Base-by-base conservation (phyloP, 306 rosid genomes). In the Quercus wislizeni region DNA sequence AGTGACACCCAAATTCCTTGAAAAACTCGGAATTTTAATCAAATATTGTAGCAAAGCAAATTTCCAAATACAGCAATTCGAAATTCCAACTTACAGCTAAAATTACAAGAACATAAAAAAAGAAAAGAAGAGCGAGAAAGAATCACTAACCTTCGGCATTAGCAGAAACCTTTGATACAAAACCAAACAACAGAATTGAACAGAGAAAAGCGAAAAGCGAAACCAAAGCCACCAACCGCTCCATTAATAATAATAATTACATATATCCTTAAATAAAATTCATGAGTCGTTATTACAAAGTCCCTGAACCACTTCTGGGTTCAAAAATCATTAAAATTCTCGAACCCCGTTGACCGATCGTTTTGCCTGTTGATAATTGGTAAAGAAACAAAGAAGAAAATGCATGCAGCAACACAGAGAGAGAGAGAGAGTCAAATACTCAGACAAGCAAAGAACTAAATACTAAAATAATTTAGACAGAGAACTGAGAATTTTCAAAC, bases 141-240 rank as follows among this genome's bases (percentile, higher is more conserved):
- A 1, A 81, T 78, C 46, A 38, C 46, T 31, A 82, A 93, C 97
- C 98, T 89, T 93, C 97, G 10, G 87, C 79, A 87, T 89, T 91
- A 54, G 87, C 88, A 80, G 92, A 80, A 28, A 82, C 87, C 76
- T 82, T 79, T 11, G 62, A 67, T 31, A 89, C 76, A 63, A 91
- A 93, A 83, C 83, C 88, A 80, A 88, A 79, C 55, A 84, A 61
- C 63, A 88, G 78, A 89, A 89, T 71, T 63, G 83, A 76, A 82
- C 85, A 87, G 74, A 88, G 63, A 81, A 86, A 83, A 84, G 83
- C 79, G 33, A 74, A 86, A 81, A 69, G 74, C 43, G 35, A 67
- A 69, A 81, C 77, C 79, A 79, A 68, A 65, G 84, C 89, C 82
- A 56, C 79, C 58, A 84, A 63, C 54, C 75, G 82, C 80, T 81